Conservation (phyloP, 164 flowering plant species). For the Vitis cinerea region DNA sequence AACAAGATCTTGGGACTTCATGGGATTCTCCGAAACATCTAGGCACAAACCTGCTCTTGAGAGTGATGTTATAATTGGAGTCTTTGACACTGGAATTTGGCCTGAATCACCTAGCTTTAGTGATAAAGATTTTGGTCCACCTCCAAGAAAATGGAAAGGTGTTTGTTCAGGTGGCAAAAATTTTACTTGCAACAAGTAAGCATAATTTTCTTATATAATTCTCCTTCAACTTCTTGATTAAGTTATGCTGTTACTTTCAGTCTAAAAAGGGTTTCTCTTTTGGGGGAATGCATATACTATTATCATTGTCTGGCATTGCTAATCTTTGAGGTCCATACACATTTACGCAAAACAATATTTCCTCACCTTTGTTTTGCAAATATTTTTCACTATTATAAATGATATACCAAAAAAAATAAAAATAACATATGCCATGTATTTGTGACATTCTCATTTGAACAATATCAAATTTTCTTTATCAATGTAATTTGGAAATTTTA, state of each 20-base stretch:
- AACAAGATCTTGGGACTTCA: background rate
- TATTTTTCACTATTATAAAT: background rate
- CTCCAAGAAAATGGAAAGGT: constrained; percentile 39
- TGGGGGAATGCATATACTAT: no score
- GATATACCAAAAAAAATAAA: background rate
- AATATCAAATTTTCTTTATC: background rate
- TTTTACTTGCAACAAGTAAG: constrained; percentile 41
- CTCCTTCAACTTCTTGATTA: background rate
- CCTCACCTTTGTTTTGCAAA: no score
- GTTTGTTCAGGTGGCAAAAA: constrained; percentile 23
- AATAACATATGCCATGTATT: no score
- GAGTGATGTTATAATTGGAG: constrained; percentile 20
- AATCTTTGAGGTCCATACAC: no score
- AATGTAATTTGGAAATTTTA: background rate
- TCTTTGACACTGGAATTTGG: constrained; percentile 31
- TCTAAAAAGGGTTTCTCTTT: no score
- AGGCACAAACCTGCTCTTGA: background rate
- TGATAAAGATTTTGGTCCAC: constrained; percentile 27
- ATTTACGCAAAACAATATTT: no score
- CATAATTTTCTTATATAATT: background rate
- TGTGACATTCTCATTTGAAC: no score
- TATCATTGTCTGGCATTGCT: no score
- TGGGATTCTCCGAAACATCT: constrained; percentile 1
- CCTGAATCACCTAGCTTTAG: constrained; percentile 30
- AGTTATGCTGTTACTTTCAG: no score